Evolutionary conservation across 176 grass and related monocot species (phyloP).

Genomic region (Aegilops longissima): DNA sequence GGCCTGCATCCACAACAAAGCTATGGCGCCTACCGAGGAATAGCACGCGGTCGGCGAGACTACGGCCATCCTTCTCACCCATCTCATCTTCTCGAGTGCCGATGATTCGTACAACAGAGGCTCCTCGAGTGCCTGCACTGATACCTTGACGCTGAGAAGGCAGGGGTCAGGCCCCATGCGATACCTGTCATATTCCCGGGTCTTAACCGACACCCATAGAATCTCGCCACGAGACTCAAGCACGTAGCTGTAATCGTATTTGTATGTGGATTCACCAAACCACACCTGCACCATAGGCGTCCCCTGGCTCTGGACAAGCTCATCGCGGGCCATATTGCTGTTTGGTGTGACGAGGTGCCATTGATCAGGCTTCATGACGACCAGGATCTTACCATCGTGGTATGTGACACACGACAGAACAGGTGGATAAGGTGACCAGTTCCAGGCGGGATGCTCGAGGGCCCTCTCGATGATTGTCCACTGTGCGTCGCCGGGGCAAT

Average conservation of each 20-base stretch:
- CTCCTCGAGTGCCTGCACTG: not conserved
- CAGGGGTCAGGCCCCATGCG: rapidly evolving
- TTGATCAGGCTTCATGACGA: no score
- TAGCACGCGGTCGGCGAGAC: not conserved
- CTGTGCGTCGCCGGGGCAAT: not conserved
- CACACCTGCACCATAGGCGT: not conserved
- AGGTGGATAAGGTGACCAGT: no score
- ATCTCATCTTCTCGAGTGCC: not conserved
- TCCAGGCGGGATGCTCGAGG: no score
- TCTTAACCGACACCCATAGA: not conserved
- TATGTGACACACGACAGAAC: no score
- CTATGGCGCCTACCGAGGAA: not conserved
- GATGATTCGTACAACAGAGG: not conserved
- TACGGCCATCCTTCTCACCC: not conserved
- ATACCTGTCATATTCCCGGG: not conserved
- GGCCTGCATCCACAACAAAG: not conserved
- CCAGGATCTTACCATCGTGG: not conserved
- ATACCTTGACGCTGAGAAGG: not conserved
- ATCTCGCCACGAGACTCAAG: not conserved
- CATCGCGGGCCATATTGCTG: no score
- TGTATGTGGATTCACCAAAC: not conserved
- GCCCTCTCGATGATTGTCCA: not conserved
- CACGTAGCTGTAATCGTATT: not conserved
- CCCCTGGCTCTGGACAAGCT: not conserved
- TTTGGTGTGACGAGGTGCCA: not conserved